Base-by-base conservation (phyloP, 176 grass and related monocot species). In the Musa itinerans region DNA sequence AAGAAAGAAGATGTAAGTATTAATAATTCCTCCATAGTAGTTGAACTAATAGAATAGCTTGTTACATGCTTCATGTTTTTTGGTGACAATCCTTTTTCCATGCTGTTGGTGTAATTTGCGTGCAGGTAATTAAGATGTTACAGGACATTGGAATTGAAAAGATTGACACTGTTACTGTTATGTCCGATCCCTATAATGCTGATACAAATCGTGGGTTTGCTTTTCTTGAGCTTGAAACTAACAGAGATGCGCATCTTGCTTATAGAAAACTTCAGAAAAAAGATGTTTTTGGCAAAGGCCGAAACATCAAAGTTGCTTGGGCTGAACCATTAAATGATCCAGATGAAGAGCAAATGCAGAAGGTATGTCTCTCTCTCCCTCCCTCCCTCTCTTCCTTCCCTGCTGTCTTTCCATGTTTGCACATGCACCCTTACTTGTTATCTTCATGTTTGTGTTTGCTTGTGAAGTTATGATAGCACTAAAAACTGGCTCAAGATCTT, bases 1-100 rank as follows among this genome's bases (percentile, higher is more conserved):
- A 87, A 81, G 63, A 87, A 93, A 75, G 80, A 89, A 68, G 85
- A 89, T 74, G 90, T 89, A 61, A 87, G 90, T 83, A 87, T 17
- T 49, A 25, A 69, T 51, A 25, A 49, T 72, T 72, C 21, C n/a
- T 63, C 2, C 57, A 8, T 52, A 65, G 11, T 17, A 64, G 49
- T 56, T 63, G 48, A 9, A 52, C 13, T 73, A 6, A 56, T 11
- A 55, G 13, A 62, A 15, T 17, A 55, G 0, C 9, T 23, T 24
- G 48, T 25, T 51, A 13, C 14, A 3, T 17, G 0, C 8, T 13
- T 43, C 16, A 69, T 11, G 8, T 13, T 17, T 69, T 16, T 27
- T 9, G 61, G 20, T 52, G 76, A 55, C 75, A 20, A 51, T 73
- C 78, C 68, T 75, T 14, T 75, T 75, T 66, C 9, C 64, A 34